Evolutionary conservation across 2,329 filamentous ascomycete species (phyloP).

Genomic region (Colletotrichum melonis): DNA sequence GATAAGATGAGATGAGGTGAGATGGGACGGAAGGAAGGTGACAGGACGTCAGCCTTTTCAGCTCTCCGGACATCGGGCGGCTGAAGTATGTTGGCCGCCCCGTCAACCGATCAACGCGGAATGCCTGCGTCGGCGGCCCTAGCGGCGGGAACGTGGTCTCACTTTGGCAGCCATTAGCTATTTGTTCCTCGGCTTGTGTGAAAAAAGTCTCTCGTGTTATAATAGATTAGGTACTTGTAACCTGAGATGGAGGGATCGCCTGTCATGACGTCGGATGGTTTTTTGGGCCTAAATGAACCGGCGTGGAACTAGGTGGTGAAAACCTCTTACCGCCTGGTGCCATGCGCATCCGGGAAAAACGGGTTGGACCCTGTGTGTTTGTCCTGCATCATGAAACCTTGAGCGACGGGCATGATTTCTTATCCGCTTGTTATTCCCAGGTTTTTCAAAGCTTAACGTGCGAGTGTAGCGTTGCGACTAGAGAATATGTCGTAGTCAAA

Average conservation of each 20-base stretch:
- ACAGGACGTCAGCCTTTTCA: background rate
- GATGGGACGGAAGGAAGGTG: background rate
- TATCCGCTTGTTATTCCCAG: background rate
- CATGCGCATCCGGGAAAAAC: background rate
- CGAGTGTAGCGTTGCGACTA: background rate
- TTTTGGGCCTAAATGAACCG: background rate
- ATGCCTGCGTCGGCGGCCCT: background rate
- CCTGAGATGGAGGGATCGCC: constrained; percentile 2
- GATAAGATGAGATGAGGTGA: background rate
- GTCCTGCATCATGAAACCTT: background rate
- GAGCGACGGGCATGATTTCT: background rate
- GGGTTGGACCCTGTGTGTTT: background rate
- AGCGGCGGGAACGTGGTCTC: background rate
- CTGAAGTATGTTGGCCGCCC: background rate
- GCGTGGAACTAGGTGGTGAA: background rate
- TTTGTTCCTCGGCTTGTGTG: background rate
- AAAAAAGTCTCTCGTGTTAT: background rate
- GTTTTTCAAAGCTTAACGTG: too few relatives aligned
- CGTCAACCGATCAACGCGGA: background rate
- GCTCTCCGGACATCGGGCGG: background rate
- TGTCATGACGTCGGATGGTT: constrained; percentile 9
- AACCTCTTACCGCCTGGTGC: background rate
- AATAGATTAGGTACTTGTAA: background rate
- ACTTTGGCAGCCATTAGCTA: background rate
- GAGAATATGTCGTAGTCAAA: background rate